Percentiles rank a stretch among this genome's conserved stretches.
These are phyloP conservation scores for Penstemon barbatus DNA, from an alignment of 257 asterid genomes.

Conservation along the genomic window DNA sequence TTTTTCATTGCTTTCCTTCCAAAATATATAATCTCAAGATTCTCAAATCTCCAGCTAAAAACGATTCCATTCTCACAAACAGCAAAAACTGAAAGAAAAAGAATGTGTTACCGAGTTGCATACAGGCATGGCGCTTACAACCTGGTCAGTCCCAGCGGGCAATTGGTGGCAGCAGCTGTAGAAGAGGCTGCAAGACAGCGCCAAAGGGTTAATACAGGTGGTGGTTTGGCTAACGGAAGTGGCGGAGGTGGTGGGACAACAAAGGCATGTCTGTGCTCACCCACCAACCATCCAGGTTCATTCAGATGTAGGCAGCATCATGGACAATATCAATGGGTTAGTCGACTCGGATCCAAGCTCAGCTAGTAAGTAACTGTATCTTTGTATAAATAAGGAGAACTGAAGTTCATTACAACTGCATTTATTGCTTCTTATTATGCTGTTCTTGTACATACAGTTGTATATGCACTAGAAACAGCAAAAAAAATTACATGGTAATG, in stretches of 20 bases:
- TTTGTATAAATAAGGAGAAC: not conserved
- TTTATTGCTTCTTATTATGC: constrained; percentile 16
- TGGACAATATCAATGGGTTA: constrained; percentile 28
- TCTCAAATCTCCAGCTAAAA: constrained; percentile 23
- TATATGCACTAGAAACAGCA: constrained; percentile 2
- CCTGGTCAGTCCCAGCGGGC: constrained; percentile 13
- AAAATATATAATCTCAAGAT: constrained; percentile 35
- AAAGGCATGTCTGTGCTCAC: constrained; percentile 29
- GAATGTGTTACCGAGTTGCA: constrained; percentile 46
- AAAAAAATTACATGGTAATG: not conserved
- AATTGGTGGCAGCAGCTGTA: constrained; percentile 13
- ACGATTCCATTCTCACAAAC: constrained; percentile 9
- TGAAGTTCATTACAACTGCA: constrained; percentile 13
- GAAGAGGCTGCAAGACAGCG: constrained; percentile 24
- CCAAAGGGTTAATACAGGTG: not conserved
- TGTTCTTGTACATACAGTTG: not conserved
- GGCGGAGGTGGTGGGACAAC: constrained; percentile 29
- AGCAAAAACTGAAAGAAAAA: constrained; percentile 25
- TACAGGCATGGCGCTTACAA: constrained; percentile 25
- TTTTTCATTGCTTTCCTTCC: constrained; percentile 26
- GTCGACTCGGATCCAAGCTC: constrained; percentile 28
- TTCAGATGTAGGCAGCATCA: constrained; percentile 32
- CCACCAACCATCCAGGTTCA: constrained; percentile 29
- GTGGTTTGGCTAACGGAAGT: constrained; percentile 16
- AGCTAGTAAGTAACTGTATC: constrained; percentile 18